phyloP scores from a whole-genome alignment of 78 protist genomes.

The Paratrimastix pyriformis region DNA sequence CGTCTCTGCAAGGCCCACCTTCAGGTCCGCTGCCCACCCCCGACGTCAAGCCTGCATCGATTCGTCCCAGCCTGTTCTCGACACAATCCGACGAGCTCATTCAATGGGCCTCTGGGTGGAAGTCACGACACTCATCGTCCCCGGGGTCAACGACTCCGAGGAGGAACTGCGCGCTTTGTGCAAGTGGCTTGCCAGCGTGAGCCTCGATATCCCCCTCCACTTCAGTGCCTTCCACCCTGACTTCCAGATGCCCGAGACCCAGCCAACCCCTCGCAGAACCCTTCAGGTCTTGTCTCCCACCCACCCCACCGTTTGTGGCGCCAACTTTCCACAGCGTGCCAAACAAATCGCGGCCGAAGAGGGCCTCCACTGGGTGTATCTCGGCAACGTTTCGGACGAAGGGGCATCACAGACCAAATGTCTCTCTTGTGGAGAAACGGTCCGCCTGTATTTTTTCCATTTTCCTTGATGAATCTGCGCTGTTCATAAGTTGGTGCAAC shows the following conservation, averaged over 20 bases:
- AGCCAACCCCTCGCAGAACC: slow-evolving; percentile 31
- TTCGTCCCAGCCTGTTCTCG: slow-evolving; percentile 37
- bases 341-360: too few relatives aligned
- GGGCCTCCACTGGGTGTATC: too few relatives aligned
- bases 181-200: slow-evolving; percentile 16
- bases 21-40: not conserved
- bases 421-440: too few relatives aligned
- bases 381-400: too few relatives aligned
- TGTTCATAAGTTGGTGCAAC: too few relatives aligned
- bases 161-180: slow-evolving; percentile 26
- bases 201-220: slow-evolving; percentile 33
- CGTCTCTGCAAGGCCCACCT: too few relatives aligned
- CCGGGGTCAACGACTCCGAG: slow-evolving; percentile 38
- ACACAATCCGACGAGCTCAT: slow-evolving; percentile 17
- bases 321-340: too few relatives aligned
- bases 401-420: too few relatives aligned
- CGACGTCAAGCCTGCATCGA: slow-evolving; percentile 30
- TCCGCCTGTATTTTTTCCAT: too few relatives aligned
- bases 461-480: too few relatives aligned
- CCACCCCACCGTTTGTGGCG: too few relatives aligned
- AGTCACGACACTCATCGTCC: slow-evolving; percentile 49
- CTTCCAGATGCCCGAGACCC: slow-evolving; percentile 3
- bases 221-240: slow-evolving; percentile 49
- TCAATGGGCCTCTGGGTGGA: slow-evolving; percentile 39
- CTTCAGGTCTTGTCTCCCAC: too few relatives aligned